These are phyloP conservation scores for Aspergillus sp. DNA, from an alignment of 2,329 filamentous ascomycete genomes.

Conservation along the genomic window DNA sequence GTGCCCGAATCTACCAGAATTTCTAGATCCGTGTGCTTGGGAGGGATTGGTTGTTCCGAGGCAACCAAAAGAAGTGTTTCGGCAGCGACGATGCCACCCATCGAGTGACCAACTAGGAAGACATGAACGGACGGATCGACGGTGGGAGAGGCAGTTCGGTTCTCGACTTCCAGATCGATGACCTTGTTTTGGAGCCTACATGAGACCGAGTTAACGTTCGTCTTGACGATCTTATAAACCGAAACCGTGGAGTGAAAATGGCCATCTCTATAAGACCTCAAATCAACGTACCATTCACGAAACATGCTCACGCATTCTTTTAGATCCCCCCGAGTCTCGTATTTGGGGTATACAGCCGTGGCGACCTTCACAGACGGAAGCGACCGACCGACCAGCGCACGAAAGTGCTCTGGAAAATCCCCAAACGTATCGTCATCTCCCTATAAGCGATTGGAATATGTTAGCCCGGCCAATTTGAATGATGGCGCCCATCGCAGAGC, in stretches of 20 bases:
- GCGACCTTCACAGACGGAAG: conserved; percentile 44
- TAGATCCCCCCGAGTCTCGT: conserved; percentile 50
- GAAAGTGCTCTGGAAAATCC: conserved; percentile 46
- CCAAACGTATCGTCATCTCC: conserved; percentile 51
- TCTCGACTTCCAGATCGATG: conserved; percentile 88
- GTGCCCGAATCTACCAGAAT: conserved; percentile 11
- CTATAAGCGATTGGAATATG: conserved; percentile 25
- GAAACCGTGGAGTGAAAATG: too few relatives aligned
- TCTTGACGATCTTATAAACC: neutral
- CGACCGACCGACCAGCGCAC: conserved; percentile 41
- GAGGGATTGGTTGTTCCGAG: conserved; percentile 58
- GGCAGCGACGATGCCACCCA: conserved; percentile 91
- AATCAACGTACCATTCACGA: conserved; percentile 46
- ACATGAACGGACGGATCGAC: conserved; percentile 81
- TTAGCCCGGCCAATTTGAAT: neutral
- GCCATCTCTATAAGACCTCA: neutral
- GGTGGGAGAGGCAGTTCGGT: conserved; percentile 76
- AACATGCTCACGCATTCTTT: conserved; percentile 47
- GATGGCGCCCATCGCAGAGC: neutral
- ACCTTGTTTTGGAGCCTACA: conserved; percentile 81
- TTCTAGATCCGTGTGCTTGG: conserved; percentile 22
- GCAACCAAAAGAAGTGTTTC: conserved; percentile 78
- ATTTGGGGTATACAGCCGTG: conserved; percentile 48
- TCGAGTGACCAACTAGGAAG: conserved; percentile 82
- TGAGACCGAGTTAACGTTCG: neutral